Evolutionary conservation across 352 stramenopile genomes (phyloP).

Genomic region (Phytophthora tubulina): DNA sequence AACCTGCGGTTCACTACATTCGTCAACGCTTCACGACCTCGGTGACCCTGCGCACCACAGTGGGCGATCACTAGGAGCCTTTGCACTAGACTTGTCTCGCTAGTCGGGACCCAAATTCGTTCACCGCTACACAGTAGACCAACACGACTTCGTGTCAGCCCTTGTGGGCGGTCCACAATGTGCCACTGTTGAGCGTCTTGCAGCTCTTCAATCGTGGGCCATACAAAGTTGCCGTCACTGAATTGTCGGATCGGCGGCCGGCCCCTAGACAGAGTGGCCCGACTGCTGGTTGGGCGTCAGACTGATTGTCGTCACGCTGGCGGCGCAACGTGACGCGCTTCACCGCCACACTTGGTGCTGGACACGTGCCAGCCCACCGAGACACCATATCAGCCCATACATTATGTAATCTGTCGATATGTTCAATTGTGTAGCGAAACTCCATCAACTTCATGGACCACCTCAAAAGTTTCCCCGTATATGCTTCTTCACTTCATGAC

Average conservation of each 20-base stretch:
- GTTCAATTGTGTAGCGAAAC: slow-evolving; percentile 19
- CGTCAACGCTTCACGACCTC: slow-evolving; percentile 1
- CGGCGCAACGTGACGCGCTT: not conserved
- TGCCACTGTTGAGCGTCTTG: slow-evolving; percentile 8
- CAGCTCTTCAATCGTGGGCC: slow-evolving; percentile 12
- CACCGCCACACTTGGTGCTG: not conserved
- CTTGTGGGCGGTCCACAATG: slow-evolving; percentile 4
- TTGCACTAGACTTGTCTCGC: not conserved
- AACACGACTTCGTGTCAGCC: not conserved
- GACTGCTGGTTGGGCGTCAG: no score
- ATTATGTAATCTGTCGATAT: slow-evolving; percentile 17
- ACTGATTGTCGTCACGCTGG: not conserved
- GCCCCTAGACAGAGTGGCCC: no score
- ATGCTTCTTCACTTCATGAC: slow-evolving; percentile 24
- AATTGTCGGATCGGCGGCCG: slow-evolving; percentile 18
- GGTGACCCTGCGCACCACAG: slow-evolving; percentile 14
- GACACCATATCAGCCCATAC: slow-evolving; percentile 26
- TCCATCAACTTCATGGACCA: slow-evolving; percentile 22
- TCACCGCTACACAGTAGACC: not conserved
- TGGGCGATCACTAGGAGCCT: slow-evolving; percentile 10
- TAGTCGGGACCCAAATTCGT: not conserved
- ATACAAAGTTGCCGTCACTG: slow-evolving; percentile 24
- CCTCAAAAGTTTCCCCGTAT: slow-evolving; percentile 11
- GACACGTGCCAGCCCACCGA: not conserved
- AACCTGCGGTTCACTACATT: slow-evolving; percentile 2